Conservation (phyloP, 768 basidiomycete species). For the Mycena metata region DNA sequence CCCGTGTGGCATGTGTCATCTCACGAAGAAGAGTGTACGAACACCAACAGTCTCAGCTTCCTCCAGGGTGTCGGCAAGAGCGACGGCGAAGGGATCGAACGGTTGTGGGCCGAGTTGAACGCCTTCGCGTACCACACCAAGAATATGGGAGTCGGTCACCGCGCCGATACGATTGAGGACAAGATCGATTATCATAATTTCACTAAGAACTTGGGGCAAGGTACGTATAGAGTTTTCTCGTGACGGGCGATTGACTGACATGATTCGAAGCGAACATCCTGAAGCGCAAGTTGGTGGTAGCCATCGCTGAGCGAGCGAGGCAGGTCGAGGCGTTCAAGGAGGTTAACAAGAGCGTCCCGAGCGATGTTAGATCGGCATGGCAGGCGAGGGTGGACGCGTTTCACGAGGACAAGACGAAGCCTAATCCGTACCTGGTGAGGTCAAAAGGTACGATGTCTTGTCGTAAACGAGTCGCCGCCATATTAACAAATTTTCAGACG, state of each 20-base stretch:
- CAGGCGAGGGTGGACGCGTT: neutral
- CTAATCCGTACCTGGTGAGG: neutral
- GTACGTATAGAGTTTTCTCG: neutral
- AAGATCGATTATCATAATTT: constrained; percentile 39
- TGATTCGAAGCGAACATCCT: no score
- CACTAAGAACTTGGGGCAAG: constrained; percentile 25
- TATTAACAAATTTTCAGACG: no score
- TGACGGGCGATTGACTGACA: no score
- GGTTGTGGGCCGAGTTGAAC: constrained; percentile 46
- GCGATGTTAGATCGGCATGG: neutral
- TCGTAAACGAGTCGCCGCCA: neutral
- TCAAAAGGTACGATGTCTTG: neutral
- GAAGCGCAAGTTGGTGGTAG: no score
- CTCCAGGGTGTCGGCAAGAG: constrained; percentile 25
- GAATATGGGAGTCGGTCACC: constrained; percentile 45
- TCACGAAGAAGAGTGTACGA: constrained; percentile 28
- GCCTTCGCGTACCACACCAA: constrained; percentile 39
- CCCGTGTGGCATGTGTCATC: constrained; percentile 10
- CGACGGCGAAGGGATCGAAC: neutral
- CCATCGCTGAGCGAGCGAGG: neutral
- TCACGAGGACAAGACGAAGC: neutral
- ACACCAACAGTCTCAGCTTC: constrained; percentile 26
- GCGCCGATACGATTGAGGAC: constrained; percentile 45
- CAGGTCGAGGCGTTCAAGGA: neutral
- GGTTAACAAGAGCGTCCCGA: neutral